Percentiles rank a stretch among this genome's conserved stretches.
Conservation (phyloP, 768 basidiomycete genomes). For the Clitopilus passeckerianus region DNA sequence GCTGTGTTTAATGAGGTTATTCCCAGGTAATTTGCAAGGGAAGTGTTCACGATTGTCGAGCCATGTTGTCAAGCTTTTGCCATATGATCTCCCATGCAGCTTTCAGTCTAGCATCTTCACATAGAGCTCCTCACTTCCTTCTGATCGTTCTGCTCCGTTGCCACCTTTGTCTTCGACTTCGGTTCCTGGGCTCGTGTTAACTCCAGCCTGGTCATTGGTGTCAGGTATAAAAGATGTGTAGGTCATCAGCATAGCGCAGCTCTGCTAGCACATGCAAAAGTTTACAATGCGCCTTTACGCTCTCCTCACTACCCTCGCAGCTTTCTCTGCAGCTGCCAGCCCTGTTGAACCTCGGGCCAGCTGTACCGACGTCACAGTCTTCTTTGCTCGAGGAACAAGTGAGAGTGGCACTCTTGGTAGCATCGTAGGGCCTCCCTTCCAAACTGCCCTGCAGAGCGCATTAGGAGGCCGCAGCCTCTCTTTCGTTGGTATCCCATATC, state of each 20-base stretch:
- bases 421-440: constrained; percentile 32
- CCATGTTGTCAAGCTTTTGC: no score
- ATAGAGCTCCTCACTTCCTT: no score
- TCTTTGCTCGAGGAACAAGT: constrained; percentile 32
- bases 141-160: no score
- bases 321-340: constrained; percentile 14
- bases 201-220: no score
- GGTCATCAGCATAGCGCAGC: not conserved
- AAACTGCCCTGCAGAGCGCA: constrained; percentile 20
- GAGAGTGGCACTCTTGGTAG: constrained; percentile 27
- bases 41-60: no score
- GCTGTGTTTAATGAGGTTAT: not conserved
- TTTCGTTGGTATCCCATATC: constrained; percentile 32
- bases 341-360: constrained; percentile 14
- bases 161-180: no score
- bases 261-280: not conserved
- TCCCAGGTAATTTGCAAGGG: no score
- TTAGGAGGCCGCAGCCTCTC: constrained; percentile 22
- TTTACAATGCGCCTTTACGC: constrained; percentile 11
- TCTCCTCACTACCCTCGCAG: constrained; percentile 10
- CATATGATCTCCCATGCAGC: no score
- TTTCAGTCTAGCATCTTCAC: no score
- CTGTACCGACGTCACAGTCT: constrained; percentile 28
- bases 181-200: no score
- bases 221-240: not conserved